These are phyloP conservation scores for Erucastrum elatum DNA, from an alignment of 345 rosid genomes.

Conservation along the genomic window DNA sequence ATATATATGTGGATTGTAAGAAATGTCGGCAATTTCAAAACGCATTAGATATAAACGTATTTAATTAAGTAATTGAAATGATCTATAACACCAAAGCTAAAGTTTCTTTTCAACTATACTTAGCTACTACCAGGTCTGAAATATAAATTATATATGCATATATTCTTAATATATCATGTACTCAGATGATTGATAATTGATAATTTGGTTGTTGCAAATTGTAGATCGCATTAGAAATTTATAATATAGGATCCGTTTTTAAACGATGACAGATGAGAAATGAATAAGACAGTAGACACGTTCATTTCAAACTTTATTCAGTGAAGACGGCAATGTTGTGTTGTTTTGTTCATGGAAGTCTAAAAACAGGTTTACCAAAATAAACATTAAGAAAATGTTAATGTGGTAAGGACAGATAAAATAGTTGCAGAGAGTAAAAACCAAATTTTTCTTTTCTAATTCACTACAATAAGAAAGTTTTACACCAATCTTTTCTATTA, in stretches of 20 bases:
- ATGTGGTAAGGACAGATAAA: too few relatives aligned
- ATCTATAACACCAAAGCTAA: background rate
- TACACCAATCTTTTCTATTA: too few relatives aligned
- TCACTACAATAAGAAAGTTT: too few relatives aligned
- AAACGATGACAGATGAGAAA: background rate
- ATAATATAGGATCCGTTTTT: background rate
- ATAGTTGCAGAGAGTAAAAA: too few relatives aligned
- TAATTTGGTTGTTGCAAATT: background rate
- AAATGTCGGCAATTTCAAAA: conserved; percentile 19
- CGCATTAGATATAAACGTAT: background rate
- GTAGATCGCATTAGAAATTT: background rate
- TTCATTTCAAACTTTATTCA: background rate
- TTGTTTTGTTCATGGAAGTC: background rate
- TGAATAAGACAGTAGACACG: background rate
- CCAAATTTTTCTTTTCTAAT: too few relatives aligned
- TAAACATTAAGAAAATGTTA: background rate
- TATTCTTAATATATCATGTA: background rate
- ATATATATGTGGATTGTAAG: background rate
- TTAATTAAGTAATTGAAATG: background rate
- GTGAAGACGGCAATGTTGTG: background rate
- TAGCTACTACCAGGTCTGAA: background rate
- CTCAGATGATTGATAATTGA: background rate
- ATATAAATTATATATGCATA: background rate
- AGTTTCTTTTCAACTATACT: background rate
- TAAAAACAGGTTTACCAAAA: background rate